Evolutionary conservation across 495 filamentous ascomycete genomes (phyloP).

Genomic region (Penicillium ucsense): DNA sequence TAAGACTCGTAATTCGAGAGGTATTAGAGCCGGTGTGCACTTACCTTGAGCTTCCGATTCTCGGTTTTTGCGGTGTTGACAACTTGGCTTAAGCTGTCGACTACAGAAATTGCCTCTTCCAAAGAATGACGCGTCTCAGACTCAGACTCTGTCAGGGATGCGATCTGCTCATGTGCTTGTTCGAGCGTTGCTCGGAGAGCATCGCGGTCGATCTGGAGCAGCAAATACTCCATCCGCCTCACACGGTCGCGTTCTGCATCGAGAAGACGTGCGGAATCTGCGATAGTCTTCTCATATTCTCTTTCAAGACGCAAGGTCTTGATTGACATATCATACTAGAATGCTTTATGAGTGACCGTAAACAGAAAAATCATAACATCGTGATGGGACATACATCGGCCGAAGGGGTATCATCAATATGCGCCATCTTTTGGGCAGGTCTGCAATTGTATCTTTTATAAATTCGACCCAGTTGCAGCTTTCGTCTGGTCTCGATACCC

Average conservation of each 20-base stretch:
- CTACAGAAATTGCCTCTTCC: conserved; percentile 43
- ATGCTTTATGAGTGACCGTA: no score
- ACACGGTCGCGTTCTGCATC: conserved; percentile 61
- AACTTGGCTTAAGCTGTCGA: conserved; percentile 45
- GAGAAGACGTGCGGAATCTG: conserved; percentile 47
- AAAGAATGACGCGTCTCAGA: conserved; percentile 50
- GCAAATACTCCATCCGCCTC: conserved; percentile 51
- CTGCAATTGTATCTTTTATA: no score
- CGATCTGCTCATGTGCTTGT: conserved; percentile 42
- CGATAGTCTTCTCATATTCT: conserved; percentile 50
- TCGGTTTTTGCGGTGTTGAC: conserved; percentile 52
- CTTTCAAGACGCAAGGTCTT: conserved; percentile 48
- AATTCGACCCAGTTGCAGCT: no score
- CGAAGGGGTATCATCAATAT: not conserved
- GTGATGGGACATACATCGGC: conserved; percentile 18
- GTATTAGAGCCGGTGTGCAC: not conserved
- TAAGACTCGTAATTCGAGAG: not conserved
- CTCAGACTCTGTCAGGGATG: conserved; percentile 36
- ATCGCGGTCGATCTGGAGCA: conserved; percentile 66
- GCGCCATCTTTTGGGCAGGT: no score
- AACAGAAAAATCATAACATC: not conserved
- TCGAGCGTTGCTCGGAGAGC: conserved; percentile 50
- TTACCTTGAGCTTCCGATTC: conserved; percentile 58
- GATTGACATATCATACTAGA: conserved; percentile 35
- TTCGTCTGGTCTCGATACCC: no score